These are phyloP conservation scores for Penicillium sclerotiorum DNA, from an alignment of 2,329 filamentous ascomycete species.

Conservation along the genomic window DNA sequence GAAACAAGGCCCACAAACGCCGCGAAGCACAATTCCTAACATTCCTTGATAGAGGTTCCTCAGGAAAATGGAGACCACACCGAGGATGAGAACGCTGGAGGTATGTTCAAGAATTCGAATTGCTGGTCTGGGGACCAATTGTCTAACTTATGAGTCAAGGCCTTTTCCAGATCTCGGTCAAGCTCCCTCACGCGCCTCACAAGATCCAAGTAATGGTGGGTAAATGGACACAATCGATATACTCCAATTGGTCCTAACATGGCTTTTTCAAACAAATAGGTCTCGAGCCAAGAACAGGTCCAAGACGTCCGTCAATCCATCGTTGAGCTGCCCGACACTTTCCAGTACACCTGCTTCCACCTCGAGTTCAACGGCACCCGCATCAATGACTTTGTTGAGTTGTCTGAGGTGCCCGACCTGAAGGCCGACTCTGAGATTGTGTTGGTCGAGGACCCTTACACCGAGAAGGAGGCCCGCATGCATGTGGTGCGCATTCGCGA, in stretches of 20 bases:
- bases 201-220: conserved; percentile 84
- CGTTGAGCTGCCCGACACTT: conserved; percentile 87
- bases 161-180: conserved; percentile 73
- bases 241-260: no score
- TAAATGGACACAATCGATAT: conserved; percentile 21
- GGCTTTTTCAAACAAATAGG: no score
- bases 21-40: conserved; percentile 4
- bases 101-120: conserved; percentile 27
- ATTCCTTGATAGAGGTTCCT: conserved; percentile 34
- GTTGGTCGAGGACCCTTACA: conserved; percentile 93
- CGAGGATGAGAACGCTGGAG: conserved; percentile 41
- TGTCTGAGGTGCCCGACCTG: conserved; percentile 84
- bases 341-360: conserved; percentile 99
- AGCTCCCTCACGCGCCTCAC: conserved; percentile 76
- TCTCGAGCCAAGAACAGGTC: conserved; percentile 91
- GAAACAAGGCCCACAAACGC: not conserved
- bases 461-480: conserved; percentile 95
- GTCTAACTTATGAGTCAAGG: conserved; percentile 36
- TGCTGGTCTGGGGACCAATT: no score
- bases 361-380: conserved; percentile 85
- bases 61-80: conserved; percentile 25
- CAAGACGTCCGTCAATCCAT: conserved; percentile 97
- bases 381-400: conserved; percentile 92
- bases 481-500: conserved; percentile 90
- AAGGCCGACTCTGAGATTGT: conserved; percentile 74